These are phyloP conservation scores for Hyphopichia buzzinii DNA, from an alignment of 1,139 yeast genomes.

Conservation along the genomic window DNA sequence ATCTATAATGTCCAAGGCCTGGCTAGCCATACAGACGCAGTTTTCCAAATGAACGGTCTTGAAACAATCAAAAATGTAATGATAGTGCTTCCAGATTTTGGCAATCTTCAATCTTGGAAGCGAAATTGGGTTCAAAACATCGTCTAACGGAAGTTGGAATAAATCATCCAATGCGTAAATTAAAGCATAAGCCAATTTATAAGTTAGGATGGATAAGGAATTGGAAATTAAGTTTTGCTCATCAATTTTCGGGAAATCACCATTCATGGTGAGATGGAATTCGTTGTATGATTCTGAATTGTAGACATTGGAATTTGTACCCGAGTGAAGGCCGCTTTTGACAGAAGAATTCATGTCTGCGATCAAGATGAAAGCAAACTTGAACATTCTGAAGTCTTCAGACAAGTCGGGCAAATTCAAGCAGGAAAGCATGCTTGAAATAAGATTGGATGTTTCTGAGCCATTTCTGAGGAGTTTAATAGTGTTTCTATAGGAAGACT, in stretches of 20 bases:
- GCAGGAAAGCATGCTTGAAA: background rate
- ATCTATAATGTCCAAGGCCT: conserved; percentile 13
- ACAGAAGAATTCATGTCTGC: conserved; percentile 21
- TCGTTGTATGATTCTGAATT: background rate
- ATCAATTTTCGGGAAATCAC: background rate
- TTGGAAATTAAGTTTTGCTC: conserved; percentile 2
- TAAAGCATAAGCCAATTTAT: conserved; percentile 16
- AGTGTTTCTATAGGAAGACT: background rate
- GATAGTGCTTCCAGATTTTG: conserved; percentile 15
- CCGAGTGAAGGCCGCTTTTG: conserved; percentile 19
- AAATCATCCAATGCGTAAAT: conserved; percentile 10
- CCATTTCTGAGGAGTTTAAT: background rate
- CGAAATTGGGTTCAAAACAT: conserved; percentile 6
- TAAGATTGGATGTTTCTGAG: background rate
- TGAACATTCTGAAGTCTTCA: conserved; percentile 13
- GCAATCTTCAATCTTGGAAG: conserved; percentile 9
- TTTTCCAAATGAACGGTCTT: conserved; percentile 16
- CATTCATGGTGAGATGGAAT: background rate
- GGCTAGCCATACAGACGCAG: conserved; percentile 11
- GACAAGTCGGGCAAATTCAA: conserved; percentile 2
- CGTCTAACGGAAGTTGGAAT: background rate
- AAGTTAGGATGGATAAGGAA: conserved; percentile 12
- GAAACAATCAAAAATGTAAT: conserved; percentile 17
- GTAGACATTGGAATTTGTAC: conserved; percentile 22
- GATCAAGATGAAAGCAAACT: conserved; percentile 24